Evolutionary conservation across 2,329 filamentous ascomycete genomes (phyloP), one percentile per base, ranked within the genome.

Genomic region (Verticillium nonalfalfae): DNA sequence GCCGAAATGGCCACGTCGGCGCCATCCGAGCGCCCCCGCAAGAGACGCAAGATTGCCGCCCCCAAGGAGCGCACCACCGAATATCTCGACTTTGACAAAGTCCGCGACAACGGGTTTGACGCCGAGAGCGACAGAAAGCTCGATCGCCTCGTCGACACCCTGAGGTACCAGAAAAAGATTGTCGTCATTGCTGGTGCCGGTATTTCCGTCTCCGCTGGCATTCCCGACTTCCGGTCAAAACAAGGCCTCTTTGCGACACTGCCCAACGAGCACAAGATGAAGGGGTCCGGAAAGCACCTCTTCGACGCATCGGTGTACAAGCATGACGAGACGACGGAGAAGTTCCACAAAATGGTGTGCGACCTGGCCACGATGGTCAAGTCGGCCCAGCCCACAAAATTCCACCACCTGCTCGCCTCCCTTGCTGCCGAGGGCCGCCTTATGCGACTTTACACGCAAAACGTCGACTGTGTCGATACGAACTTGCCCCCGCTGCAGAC

Each of bases 281-380:
- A 96, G 73, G 86, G 90, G 26, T 97, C 95, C 0, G 95, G 95
- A 59, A 97, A 98, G 75, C 89, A 97, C 67, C 84, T 99, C 1
- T 99, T 99, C 72, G 95, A 99, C 77, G 95, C 95, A 59, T 96
- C 94, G 7, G 95, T 99, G 60, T 99, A 99, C 79, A 93, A 92
- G 74, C 91, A 97, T 78, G 89, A 96, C 73, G 83, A 85, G 26
- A 91, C 93, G 13, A 98, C 94, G 1, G 88, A 90, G 31, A 91
- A 90, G 11, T 99, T 99, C 74, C 95, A 99, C 75, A 88, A 90
- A 72, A 98, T 99, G 94, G 92, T 99, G 68, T 90, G 93, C 71
- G 89, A 91, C 69, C 84, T 99, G 69, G 92, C 92, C 55, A 82
- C 89, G 61, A 84, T 93, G 78, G 91, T 91, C 26, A 86, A 88